Base-by-base conservation (phyloP, 1,284 basidiomycete species). In the Sporisorium scitamineum region DNA sequence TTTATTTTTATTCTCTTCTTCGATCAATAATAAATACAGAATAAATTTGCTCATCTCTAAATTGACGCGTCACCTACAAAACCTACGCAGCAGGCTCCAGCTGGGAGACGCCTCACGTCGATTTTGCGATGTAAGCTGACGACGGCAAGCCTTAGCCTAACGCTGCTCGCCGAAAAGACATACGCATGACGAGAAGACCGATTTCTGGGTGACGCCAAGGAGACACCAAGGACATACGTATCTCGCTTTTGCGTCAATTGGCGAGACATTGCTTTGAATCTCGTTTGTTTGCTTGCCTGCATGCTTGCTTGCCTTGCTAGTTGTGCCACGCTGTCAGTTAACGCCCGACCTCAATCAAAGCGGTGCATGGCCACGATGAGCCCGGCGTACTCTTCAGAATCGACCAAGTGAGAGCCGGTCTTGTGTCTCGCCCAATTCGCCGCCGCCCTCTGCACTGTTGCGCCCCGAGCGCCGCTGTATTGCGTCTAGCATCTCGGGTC, bases 261-360 rank as follows among this genome's bases (percentile, higher is more conserved):
- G 47, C 47, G 48, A 31, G 48, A 50, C 48, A 50, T n/a, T 27
- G 26, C 4, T 48, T 27, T 50, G 48, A 50, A 50, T 50, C 48
- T 50, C 48, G 27, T 50, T 50, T 50, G 48, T 50, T 50, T 50
- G 48, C 48, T 29, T 10, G 39, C n/a, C 37, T n/a, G 5, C 7
- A 3, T 34, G 34, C 34, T 3, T 14, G 7, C 13, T 34, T 13
- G 34, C 34, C 37, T 39, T 39, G 37, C 39, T 4, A 20, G 39
- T 7, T 50, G 27, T 50, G 48, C 48, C 48, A 50, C 48, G 48
- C 48, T 50, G 29, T 50, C 48, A n/a, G n/a, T 11, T n/a, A 10
- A 50, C 29, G 48, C 48, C 27, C 18, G 27, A n/a, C 18, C n/a
- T 18, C 18, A 5, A 39, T 39, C 16, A 39, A 39, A n/a, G 16